Percentiles rank a stretch among this genome's conserved stretches.
Evolutionary conservation across 2,329 filamentous ascomycete genomes (phyloP).

Genomic region (Talaromyces sp.): DNA sequence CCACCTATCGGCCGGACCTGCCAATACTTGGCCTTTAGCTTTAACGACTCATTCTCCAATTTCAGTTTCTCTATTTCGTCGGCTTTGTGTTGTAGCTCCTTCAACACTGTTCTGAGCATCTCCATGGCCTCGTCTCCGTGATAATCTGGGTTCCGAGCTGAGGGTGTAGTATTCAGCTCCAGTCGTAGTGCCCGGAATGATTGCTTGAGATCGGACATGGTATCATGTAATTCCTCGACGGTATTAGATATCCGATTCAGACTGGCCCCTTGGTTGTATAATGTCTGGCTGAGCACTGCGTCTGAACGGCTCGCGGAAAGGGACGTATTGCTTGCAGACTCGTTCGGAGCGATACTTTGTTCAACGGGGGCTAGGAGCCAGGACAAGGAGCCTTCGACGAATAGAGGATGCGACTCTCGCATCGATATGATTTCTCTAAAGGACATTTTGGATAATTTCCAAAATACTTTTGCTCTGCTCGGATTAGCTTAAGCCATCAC

Average conservation of each 20-base stretch:
- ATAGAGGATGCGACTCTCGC: conserved; percentile 36
- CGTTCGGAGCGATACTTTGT: conserved; percentile 19
- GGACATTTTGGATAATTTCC: conserved; percentile 39
- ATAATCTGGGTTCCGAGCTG: conserved; percentile 24
- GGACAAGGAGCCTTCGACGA: conserved; percentile 34
- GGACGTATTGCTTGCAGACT: conserved; percentile 26
- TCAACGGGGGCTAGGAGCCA: conserved; percentile 26
- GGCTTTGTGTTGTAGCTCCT: conserved; percentile 38
- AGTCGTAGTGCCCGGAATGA: conserved; percentile 39
- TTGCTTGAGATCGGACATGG: conserved; percentile 39
- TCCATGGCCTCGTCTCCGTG: conserved; percentile 28
- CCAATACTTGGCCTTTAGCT: conserved; percentile 34
- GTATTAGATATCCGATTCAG: conserved; percentile 39
- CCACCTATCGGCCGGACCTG: conserved; percentile 28
- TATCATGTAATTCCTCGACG: conserved; percentile 38
- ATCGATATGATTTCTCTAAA: conserved; percentile 41
- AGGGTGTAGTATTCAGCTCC: conserved; percentile 33
- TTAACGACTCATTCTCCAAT: conserved; percentile 38
- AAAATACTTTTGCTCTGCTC: conserved; percentile 37
- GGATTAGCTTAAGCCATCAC: not conserved
- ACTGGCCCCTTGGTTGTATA: conserved; percentile 36
- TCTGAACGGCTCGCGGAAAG: conserved; percentile 22
- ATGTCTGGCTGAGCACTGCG: conserved; percentile 32
- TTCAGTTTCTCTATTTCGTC: conserved; percentile 40
- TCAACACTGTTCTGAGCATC: conserved; percentile 39